phyloP scores from a whole-genome alignment of 305 asterid species.

The Coffea humblotiana region DNA sequence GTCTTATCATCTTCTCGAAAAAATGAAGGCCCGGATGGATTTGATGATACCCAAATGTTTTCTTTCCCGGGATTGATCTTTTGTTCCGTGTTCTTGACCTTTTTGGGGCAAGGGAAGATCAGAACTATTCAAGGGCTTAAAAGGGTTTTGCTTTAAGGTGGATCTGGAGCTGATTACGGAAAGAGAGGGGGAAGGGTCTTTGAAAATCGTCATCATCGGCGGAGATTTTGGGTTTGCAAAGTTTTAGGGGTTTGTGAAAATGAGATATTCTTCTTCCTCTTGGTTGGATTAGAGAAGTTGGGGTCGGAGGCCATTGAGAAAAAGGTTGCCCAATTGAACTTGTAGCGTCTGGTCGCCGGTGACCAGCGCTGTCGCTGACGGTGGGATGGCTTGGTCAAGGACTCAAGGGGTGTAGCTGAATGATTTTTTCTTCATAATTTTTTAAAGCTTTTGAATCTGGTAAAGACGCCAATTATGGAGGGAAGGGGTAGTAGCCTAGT shows the following conservation, averaged over 20 bases:
- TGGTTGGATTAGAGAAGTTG: background rate
- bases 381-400: background rate
- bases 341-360: too few species aligned
- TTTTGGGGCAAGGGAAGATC: conserved; percentile 6
- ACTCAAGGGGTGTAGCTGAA: too few species aligned
- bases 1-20: background rate
- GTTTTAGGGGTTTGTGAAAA: conserved; percentile 8
- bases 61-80: conserved; percentile 7
- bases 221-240: background rate
- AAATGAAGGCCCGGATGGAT: background rate
- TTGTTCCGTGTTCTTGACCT: conserved; percentile 1
- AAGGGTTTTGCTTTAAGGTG: conserved; percentile 8
- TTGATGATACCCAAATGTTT: background rate
- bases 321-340: background rate
- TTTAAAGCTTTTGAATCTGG: too few species aligned
- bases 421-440: too few species aligned
- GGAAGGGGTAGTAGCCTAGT: too few species aligned
- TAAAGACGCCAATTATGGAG: too few species aligned
- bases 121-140: conserved; percentile 8
- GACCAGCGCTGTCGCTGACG: background rate
- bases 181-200: conserved; percentile 16
- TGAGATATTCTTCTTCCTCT: conserved; percentile 5
- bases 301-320: conserved; percentile 15
- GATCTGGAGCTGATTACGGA: background rate
- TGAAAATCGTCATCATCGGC: conserved; percentile 22